Base-by-base conservation (phyloP, 192 early-diverging fungal species). In the Coemansia sp. region DNA sequence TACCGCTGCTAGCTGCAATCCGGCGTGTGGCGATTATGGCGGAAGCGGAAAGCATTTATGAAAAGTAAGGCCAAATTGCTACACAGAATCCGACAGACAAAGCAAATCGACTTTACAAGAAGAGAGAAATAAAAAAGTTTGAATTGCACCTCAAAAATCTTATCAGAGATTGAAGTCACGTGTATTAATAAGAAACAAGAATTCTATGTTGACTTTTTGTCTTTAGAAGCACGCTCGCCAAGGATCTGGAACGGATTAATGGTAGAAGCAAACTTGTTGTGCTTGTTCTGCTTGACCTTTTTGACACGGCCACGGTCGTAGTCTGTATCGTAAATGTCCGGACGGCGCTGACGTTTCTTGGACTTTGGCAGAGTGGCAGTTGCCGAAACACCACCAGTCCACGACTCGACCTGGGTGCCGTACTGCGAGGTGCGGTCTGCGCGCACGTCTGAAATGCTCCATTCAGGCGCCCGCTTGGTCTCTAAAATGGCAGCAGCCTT, bases 291-390 rank as follows among this genome's bases (percentile, higher is more conserved):
- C 79, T 89, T 91, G 61, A 89, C 73, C 82, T 89, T 91, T 65
- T 91, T 91, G 26, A 83, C 60, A 54, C 87, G 86, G 23, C 89
- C 89, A 42, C 85, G 85, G 65, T 91, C 89, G 66, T 91, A 91
- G 26, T 89, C 89, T 15, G 86, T 58, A 60, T 91, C 87, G 50
- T 87, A 88, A 46, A 72, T 78, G 51, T 87, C 85, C 7, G 80
- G 77, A 40, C 83, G 87, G 44, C 78, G 82, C 47, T 83, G 81
- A 36, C 83, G 66, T 38, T 76, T 79, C 65, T 75, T 80, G 7
- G 84, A 54, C 26, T 74, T 68, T 36, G 10, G 26, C 69, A 2
- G 52, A 59, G 10, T 51, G 59, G 74, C 69, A 28, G 69, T 67
- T 20, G 55, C 53, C 47, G 83, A 83, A 21, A 57, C 34, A 5